phyloP scores from a whole-genome alignment of 2,329 filamentous ascomycete genomes.

The Claviceps monticola region DNA sequence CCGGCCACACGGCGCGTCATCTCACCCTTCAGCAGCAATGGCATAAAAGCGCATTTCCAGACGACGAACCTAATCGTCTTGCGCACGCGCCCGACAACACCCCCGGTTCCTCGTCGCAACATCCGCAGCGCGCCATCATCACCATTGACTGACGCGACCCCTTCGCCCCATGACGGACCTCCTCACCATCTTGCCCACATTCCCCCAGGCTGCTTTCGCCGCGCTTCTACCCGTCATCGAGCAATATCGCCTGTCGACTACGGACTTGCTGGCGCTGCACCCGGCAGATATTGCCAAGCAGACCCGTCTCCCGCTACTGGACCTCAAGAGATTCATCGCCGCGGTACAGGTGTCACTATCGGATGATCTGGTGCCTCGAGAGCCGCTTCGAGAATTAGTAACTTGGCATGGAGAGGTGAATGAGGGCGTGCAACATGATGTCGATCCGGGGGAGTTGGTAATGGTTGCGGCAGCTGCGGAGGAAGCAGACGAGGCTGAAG shows the following conservation, averaged over 20 bases:
- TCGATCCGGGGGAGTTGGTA: too few relatives aligned
- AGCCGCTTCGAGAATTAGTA: constrained; percentile 10
- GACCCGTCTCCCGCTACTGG: constrained; percentile 65
- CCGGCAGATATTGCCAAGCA: constrained; percentile 72
- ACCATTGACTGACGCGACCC: neutral
- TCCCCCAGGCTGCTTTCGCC: constrained; percentile 55
- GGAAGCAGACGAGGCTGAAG: neutral
- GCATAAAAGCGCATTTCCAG: neutral
- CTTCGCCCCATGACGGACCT: constrained; percentile 64
- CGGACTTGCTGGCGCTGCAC: constrained; percentile 77
- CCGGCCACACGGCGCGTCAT: neutral
- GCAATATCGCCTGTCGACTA: constrained; percentile 59
- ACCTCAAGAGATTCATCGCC: constrained; percentile 60
- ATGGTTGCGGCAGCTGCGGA: neutral
- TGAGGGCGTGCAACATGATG: neutral
- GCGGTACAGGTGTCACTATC: constrained; percentile 56
- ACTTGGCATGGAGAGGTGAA: neutral
- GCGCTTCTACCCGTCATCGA: constrained; percentile 71
- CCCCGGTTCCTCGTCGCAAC: neutral
- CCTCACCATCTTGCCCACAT: constrained; percentile 65
- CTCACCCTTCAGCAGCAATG: neutral
- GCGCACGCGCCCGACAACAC: neutral
- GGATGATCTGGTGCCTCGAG: constrained; percentile 33
- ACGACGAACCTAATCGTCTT: neutral
- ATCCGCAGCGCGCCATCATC: neutral